Evolutionary conservation across 2,329 filamentous ascomycete species (phyloP).

Genomic region (Fusarium ramigenum): DNA sequence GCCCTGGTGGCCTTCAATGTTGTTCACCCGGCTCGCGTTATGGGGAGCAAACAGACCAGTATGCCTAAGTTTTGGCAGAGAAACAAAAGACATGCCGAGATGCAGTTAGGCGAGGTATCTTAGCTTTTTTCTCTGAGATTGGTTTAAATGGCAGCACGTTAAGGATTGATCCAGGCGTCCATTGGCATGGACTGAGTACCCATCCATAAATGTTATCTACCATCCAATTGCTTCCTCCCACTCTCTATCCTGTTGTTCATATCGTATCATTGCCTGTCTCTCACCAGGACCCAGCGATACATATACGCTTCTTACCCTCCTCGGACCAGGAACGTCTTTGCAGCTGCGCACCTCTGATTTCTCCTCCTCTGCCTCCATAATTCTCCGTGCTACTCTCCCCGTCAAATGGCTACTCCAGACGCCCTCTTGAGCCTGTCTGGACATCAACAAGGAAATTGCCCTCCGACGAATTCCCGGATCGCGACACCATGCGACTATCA

Average conservation of each 20-base stretch:
- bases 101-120: neutral
- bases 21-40: neutral
- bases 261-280: neutral
- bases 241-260: neutral
- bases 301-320: neutral
- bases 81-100: neutral
- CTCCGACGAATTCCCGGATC: neutral
- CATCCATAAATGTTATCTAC: neutral
- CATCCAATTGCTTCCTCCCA: neutral
- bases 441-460: neutral
- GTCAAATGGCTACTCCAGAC: neutral
- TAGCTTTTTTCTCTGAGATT: too few relatives aligned
- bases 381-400: neutral
- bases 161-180: rapidly evolving
- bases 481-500: neutral
- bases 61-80: neutral
- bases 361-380: neutral
- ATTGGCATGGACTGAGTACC: neutral
- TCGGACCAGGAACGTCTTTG: rapidly evolving
- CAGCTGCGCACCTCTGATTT: rapidly evolving
- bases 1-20: neutral
- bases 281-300: neutral
- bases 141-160: rapidly evolving
- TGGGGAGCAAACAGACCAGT: neutral
- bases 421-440: neutral